A percentile compares a stretch with the other conserved stretches of the same genome.
These are phyloP conservation scores for Stemphylium beticola DNA, from an alignment of 2,329 filamentous ascomycete species.

Conservation along the genomic window DNA sequence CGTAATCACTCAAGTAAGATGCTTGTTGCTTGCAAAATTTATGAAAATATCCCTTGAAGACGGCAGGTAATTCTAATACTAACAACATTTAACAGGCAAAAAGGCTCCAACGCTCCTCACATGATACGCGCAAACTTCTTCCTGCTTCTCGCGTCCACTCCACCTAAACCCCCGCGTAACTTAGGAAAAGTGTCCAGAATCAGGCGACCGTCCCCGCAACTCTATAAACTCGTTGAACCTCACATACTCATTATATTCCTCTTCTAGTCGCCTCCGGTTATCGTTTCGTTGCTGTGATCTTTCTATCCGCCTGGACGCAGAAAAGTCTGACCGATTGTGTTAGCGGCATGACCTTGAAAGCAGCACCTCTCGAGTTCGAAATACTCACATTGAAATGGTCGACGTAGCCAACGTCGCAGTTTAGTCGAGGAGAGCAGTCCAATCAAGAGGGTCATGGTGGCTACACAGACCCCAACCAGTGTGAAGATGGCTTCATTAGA, in stretches of 20 bases:
- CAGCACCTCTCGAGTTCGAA: too few relatives aligned
- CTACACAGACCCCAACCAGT: background rate
- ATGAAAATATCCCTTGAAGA: too few relatives aligned
- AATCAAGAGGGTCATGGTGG: background rate
- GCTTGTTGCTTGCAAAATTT: too few relatives aligned
- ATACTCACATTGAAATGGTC: background rate
- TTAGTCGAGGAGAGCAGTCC: background rate
- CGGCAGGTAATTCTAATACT: too few relatives aligned
- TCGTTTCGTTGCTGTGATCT: background rate
- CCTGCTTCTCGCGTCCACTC: too few relatives aligned
- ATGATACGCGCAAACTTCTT: too few relatives aligned
- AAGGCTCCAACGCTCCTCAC: too few relatives aligned
- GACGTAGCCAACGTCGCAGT: background rate
- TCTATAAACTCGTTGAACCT: background rate
- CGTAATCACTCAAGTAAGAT: too few relatives aligned
- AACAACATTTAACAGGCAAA: too few relatives aligned
- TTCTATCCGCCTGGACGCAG: background rate
- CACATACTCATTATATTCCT: background rate
- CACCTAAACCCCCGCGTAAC: too few relatives aligned
- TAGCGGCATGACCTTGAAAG: too few relatives aligned
- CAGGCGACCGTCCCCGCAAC: background rate
- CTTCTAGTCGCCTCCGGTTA: background rate
- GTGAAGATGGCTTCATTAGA: slow-evolving; percentile 4
- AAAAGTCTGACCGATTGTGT: background rate
- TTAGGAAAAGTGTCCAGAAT: too few relatives aligned